Evolutionary conservation across 768 basidiomycete species (phyloP), one percentile per base, ranked within the genome.

Genomic region (Boletus vermiculosoides): DNA sequence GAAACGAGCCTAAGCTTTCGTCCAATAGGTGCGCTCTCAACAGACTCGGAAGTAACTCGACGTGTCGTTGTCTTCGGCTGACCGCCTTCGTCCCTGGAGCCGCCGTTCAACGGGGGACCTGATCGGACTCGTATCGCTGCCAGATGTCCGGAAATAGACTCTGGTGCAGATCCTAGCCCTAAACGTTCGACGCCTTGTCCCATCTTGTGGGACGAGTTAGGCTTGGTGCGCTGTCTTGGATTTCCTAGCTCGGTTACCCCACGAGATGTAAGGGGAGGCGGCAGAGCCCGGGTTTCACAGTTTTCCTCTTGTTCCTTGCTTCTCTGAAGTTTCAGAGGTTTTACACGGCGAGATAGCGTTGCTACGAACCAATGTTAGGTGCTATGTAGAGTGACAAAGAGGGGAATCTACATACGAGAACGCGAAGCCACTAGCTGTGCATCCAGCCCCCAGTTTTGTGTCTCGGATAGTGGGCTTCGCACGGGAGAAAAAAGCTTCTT

Each of bases 61-160:
- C 63, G 65, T 23, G 57, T 37, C 30, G 22, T 28, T 4, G 40
- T 13, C 45, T 52, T 57, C 20, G 45, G 45, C 16, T n/a, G 53
- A 33, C 46, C 20, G 23, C 22, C 47, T 45, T 54, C 47, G n/a
- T 59, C 50, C 37, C 44, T 50, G 20, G 42, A 13, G 2, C 18
- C 47, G 4, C n/a, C 41, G 31, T 56, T 37, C 25, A 37, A 34
- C 7, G 20, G 49, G 11, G 68, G 57, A 53, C 60, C 50, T 34
- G 70, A 64, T 28, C 52, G 54, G 30, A 60, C 54, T 51, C 63
- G 66, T 45, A 61, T 62, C 18, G 61, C 44, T 37, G 63, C 70
- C 25, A 71, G 20, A 52, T 70, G 70, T 10, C 60, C 66, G 1
- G 69, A 70, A 36, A 70, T 70, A 22, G 69, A 71, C 41, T 70